These are phyloP conservation scores for Yamadazyma phyllophila DNA, from an alignment of 805 yeast genomes.

Conservation along the genomic window DNA sequence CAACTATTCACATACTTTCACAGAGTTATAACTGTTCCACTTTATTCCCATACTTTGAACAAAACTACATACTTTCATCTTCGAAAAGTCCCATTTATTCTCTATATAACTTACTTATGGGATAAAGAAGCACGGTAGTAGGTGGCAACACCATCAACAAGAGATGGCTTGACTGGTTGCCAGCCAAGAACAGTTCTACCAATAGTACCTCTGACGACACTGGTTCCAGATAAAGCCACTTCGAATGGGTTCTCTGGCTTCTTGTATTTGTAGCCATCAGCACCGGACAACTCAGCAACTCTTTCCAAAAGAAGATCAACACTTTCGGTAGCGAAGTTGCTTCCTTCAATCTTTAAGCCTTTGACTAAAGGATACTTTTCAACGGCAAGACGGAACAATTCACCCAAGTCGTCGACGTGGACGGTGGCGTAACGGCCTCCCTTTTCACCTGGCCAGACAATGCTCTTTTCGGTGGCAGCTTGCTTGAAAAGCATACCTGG, in stretches of 20 bases:
- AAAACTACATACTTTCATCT: too few relatives aligned
- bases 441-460: constrained; percentile 8
- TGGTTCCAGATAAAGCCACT: constrained; percentile 6
- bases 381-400: constrained; percentile 18
- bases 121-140: constrained; percentile 2
- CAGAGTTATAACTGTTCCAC: background rate
- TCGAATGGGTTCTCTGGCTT: constrained; percentile 4
- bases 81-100: too few relatives aligned
- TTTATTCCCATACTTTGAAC: too few relatives aligned
- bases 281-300: constrained; percentile 2
- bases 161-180: constrained; percentile 9
- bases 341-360: constrained; percentile 8
- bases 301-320: constrained; percentile 8
- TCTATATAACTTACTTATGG: background rate
- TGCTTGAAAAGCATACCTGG: constrained; percentile 5
- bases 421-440: constrained; percentile 14
- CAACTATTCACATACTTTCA: background rate
- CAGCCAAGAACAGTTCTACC: constrained; percentile 9
- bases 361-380: constrained; percentile 9
- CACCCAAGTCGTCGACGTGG: constrained; percentile 34
- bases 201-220: constrained; percentile 8
- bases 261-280: constrained; percentile 6
- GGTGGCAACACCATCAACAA: constrained; percentile 6
- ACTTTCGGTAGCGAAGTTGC: constrained; percentile 6
- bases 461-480: background rate